Evolutionary conservation across 371 early-diverging fungal genomes (phyloP), one percentile per base, ranked within the genome.

Genomic region (Mortierella sp.): DNA sequence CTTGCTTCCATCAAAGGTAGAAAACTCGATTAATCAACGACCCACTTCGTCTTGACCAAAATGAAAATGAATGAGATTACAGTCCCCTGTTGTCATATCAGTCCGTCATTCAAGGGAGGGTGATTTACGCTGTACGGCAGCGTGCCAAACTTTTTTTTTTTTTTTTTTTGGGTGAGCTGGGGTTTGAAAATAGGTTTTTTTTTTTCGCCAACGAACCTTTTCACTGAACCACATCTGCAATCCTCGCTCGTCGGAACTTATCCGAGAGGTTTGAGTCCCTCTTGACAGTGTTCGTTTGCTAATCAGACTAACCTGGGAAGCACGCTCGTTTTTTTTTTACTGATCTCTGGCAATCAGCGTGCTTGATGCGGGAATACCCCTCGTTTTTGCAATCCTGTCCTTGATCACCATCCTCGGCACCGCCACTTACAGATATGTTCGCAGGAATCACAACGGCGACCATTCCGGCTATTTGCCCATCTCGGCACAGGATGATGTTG

Each of bases 1-100:
- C 76, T 23, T 76, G 76, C 50, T 76, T 76, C 54, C 76, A 76
- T 50, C 49, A 76, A 50, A 68, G 64, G 76, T 76, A 76, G 39
- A n/a, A n/a, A n/a, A n/a, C n/a, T n/a, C n/a, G n/a, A n/a, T n/a
- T n/a, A n/a, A n/a, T n/a, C n/a, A n/a, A n/a, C n/a, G n/a, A n/a
- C n/a, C n/a, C n/a, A n/a, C n/a, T n/a, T n/a, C n/a, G n/a, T n/a
- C n/a, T n/a, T n/a, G n/a, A n/a, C n/a, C n/a, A n/a, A n/a, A n/a
- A n/a, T n/a, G n/a, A n/a, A n/a, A n/a, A n/a, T n/a, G n/a, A n/a
- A n/a, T n/a, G n/a, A n/a, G n/a, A n/a, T n/a, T n/a, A n/a, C n/a
- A n/a, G n/a, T n/a, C n/a, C n/a, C n/a, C n/a, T n/a, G n/a, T n/a
- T n/a, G n/a, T n/a, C n/a, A n/a, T n/a, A n/a, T n/a, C n/a, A n/a